Evolutionary conservation across 805 yeast genomes (phyloP).

Genomic region (Metschnikowia henanensis): DNA sequence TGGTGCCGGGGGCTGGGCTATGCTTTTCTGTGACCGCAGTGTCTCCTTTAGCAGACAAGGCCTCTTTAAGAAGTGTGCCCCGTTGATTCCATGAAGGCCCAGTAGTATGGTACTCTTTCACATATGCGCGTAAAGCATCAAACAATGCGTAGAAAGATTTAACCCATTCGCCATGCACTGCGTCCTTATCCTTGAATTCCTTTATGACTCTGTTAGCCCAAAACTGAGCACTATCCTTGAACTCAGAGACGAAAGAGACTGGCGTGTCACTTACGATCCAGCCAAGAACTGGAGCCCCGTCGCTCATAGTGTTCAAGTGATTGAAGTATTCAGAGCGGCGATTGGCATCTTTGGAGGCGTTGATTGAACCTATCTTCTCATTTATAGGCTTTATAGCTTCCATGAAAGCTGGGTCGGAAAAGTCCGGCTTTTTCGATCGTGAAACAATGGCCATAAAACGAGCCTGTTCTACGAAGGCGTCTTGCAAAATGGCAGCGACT

Average conservation of each 20-base stretch:
- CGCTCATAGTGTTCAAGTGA: slow-evolving; percentile 80
- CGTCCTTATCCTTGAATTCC: slow-evolving; percentile 73
- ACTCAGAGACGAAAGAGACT: slow-evolving; percentile 72
- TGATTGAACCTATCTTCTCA: slow-evolving; percentile 54
- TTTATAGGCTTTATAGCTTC: slow-evolving; percentile 70
- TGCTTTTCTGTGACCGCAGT: slow-evolving; percentile 21
- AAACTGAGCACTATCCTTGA: slow-evolving; percentile 88
- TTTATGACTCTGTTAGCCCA: slow-evolving; percentile 91
- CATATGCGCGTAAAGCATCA: slow-evolving; percentile 69
- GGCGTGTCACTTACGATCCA: slow-evolving; percentile 87
- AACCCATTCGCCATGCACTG: slow-evolving; percentile 80
- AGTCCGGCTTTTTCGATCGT: slow-evolving; percentile 64
- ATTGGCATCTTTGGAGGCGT: slow-evolving; percentile 69
- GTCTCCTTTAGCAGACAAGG: slow-evolving; percentile 27
- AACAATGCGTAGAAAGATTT: slow-evolving; percentile 59
- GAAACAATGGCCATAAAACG: slow-evolving; percentile 58
- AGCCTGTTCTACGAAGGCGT: slow-evolving; percentile 61
- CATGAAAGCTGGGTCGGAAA: slow-evolving; percentile 51
- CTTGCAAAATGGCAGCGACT: slow-evolving; percentile 48
- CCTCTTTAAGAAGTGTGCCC: slow-evolving; percentile 59
- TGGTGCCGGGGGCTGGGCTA: slow-evolving; percentile 59
- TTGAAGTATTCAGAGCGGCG: slow-evolving; percentile 64
- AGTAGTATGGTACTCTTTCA: slow-evolving; percentile 73
- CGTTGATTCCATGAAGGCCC: slow-evolving; percentile 78
- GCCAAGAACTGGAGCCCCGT: slow-evolving; percentile 86